Evolutionary conservation across 2,329 filamentous ascomycete genomes (phyloP).

Genomic region (Penicillium sp.): DNA sequence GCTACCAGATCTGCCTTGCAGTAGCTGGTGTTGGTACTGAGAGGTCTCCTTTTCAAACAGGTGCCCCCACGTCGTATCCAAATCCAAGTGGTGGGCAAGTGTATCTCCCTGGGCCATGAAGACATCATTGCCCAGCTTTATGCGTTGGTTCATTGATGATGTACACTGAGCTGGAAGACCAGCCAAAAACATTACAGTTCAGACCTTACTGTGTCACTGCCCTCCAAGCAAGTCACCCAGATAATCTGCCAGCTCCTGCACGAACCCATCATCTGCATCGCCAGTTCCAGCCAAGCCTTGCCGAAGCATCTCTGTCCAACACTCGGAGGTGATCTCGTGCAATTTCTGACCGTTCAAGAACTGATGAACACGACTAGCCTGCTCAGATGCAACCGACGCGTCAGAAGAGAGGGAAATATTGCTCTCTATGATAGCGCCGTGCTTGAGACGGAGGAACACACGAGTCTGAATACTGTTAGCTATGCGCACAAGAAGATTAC

Average conservation of each 20-base stretch:
- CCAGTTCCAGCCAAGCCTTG: slow-evolving; percentile 19
- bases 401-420: slow-evolving; percentile 43
- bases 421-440: slow-evolving; percentile 44
- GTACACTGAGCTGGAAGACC: background rate
- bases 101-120: background rate
- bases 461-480: slow-evolving; percentile 36
- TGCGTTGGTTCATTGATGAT: background rate
- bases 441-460: slow-evolving; percentile 44
- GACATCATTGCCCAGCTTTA: background rate
- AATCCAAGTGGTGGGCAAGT: background rate
- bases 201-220: slow-evolving; percentile 4
- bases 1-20: too few relatives aligned
- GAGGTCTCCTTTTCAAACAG: background rate
- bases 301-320: slow-evolving; percentile 32
- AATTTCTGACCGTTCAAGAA: slow-evolving; percentile 46
- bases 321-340: slow-evolving; percentile 48
- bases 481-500: background rate
- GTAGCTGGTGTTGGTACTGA: background rate
- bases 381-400: slow-evolving; percentile 31
- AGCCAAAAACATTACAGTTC: slow-evolving; percentile 10
- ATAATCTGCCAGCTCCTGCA: slow-evolving; percentile 30
- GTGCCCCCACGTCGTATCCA: background rate
- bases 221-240: slow-evolving; percentile 32
- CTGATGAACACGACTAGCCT: slow-evolving; percentile 37
- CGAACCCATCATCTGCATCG: slow-evolving; percentile 13